A percentile compares a stretch with the other conserved stretches of the same genome.
These are phyloP conservation scores for Sporothrix phasma DNA, from an alignment of 2,329 filamentous ascomycete genomes.

Conservation along the genomic window DNA sequence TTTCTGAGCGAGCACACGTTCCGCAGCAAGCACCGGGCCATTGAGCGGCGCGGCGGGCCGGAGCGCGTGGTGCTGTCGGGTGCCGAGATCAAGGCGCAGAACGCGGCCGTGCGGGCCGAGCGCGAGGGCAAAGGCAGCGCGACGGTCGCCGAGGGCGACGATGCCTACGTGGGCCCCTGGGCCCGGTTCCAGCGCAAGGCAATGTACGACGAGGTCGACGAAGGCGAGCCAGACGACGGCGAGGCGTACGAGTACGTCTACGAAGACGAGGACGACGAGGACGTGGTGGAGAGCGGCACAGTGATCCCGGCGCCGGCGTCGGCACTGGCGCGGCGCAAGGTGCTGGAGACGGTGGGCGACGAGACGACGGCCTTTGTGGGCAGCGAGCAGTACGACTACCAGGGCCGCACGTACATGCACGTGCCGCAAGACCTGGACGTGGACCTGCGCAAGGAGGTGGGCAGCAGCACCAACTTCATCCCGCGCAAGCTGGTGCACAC, in stretches of 20 bases:
- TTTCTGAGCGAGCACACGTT: constrained; percentile 88
- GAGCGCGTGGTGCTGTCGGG: constrained; percentile 46
- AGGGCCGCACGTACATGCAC: constrained; percentile 92
- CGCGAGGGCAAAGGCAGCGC: constrained; percentile 80
- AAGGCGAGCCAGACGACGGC: constrained; percentile 65
- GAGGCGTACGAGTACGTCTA: constrained; percentile 52
- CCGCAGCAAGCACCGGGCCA: constrained; percentile 72
- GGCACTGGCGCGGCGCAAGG: constrained; percentile 45
- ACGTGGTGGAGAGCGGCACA: constrained; percentile 54
- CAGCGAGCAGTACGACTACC: constrained; percentile 75
- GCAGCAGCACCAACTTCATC: constrained; percentile 78
- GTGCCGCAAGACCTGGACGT: constrained; percentile 83
- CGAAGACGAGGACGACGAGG: constrained; percentile 59
- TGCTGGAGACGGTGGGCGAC: constrained; percentile 49
- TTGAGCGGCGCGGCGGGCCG: constrained; percentile 56
- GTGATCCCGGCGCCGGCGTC: constrained; percentile 46
- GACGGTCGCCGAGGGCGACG: constrained; percentile 73
- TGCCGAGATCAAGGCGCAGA: constrained; percentile 57
- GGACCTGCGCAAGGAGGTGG: constrained; percentile 70
- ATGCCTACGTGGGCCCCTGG: constrained; percentile 91
- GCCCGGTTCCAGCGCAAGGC: constrained; percentile 61
- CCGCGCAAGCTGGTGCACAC: constrained; percentile 90
- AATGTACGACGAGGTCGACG: constrained; percentile 66
- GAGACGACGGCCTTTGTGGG: constrained; percentile 89
- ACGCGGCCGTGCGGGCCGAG: constrained; percentile 57